A percentile compares a stretch with the other conserved stretches of the same genome.
phyloP scores from a whole-genome alignment of 306 rosid species.

The Pyrus betulifolia region DNA sequence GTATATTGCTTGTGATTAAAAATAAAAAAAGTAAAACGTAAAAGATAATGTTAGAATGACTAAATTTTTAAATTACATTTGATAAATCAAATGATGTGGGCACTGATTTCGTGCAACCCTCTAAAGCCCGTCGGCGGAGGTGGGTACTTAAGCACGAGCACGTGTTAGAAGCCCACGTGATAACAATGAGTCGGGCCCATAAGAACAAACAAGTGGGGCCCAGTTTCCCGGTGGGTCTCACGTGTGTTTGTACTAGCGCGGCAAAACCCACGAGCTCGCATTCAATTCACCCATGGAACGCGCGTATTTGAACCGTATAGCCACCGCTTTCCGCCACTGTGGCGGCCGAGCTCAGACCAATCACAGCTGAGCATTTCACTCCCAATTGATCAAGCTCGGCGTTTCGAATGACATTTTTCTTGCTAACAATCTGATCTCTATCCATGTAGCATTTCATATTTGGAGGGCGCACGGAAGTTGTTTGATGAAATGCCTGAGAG shows the following conservation, averaged over 20 bases:
- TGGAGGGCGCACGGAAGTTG: constrained; percentile 41
- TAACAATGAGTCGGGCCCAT: neutral
- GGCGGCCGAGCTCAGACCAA: constrained; percentile 30
- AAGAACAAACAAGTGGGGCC: neutral
- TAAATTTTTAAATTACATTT: too few species aligned
- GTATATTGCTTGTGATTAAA: too few species aligned
- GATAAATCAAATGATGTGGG: too few species aligned
- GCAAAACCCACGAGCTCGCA: neutral
- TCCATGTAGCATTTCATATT: constrained; percentile 30
- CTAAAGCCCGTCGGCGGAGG: neutral
- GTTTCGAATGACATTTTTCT: constrained; percentile 36
- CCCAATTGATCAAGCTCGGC: constrained; percentile 45
- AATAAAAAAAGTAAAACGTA: too few species aligned
- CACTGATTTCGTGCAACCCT: neutral
- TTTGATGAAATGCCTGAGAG: constrained; percentile 69
- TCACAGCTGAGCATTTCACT: constrained; percentile 59
- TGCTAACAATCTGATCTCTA: constrained; percentile 50
- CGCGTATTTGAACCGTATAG: constrained; percentile 41
- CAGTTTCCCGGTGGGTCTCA: neutral
- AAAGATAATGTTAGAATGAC: too few species aligned
- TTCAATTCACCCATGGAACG: neutral
- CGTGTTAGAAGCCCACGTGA: neutral
- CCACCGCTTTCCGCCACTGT: constrained; percentile 48
- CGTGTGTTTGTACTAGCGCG: neutral
- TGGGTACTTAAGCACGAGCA: neutral